A percentile compares a stretch with the other conserved stretches of the same genome.
These are phyloP conservation scores for Alternaria dauci DNA, from an alignment of 2,329 filamentous ascomycete species.

Conservation along the genomic window DNA sequence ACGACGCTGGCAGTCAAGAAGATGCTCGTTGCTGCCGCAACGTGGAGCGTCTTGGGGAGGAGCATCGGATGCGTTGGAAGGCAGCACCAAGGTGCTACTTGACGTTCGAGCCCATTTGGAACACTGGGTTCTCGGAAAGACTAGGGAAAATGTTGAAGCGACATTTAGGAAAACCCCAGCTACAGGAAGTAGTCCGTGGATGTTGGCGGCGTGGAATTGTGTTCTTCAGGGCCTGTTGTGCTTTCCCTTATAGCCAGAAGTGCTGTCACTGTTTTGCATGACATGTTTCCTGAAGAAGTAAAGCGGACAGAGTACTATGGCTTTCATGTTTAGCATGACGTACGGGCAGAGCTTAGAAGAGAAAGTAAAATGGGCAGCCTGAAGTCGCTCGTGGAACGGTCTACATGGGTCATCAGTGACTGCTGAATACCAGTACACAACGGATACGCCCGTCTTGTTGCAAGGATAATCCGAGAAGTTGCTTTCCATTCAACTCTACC, in stretches of 20 bases:
- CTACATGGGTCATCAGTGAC: not conserved
- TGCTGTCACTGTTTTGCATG: not conserved
- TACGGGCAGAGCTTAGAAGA: not conserved
- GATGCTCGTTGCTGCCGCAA: not conserved
- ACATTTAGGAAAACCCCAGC: not conserved
- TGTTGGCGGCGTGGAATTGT: not conserved
- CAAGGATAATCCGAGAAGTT: not conserved
- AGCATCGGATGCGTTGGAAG: not conserved
- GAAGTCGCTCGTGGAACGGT: not conserved
- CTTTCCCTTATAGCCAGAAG: not conserved
- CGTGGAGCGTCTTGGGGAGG: not conserved
- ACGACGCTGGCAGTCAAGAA: slow-evolving; percentile 11
- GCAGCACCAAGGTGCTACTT: not conserved
- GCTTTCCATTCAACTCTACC: not conserved
- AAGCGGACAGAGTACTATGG: not conserved
- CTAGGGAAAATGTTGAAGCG: not conserved
- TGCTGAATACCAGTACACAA: not conserved
- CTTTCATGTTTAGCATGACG: not conserved
- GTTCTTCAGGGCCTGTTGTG: not conserved
- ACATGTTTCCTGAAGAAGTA: not conserved
- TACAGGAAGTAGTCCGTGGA: not conserved
- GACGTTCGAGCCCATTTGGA: not conserved
- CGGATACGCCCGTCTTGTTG: not conserved
- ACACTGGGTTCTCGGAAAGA: not conserved
- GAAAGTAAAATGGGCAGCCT: not conserved